Evolutionary conservation across 2,329 filamentous ascomycete genomes (phyloP).

Genomic region (Chrysoporthe cubensis): DNA sequence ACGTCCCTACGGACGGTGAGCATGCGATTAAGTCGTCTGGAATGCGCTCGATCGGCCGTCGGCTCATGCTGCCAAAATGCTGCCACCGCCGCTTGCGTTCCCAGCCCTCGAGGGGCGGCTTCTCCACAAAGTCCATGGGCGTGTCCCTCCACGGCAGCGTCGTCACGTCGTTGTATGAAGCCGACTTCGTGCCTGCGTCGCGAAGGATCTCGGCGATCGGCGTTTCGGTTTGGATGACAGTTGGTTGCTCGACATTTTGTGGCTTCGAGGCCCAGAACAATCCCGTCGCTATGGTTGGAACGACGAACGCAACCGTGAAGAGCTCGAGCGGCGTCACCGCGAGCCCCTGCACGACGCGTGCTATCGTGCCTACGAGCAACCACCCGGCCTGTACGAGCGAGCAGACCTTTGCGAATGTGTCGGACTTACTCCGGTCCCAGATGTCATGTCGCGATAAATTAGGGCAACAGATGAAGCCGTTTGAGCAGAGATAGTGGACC

Average conservation of each 20-base stretch:
- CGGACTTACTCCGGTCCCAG: conserved; percentile 23
- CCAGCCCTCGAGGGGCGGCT: too few species aligned
- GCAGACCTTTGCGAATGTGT: conserved; percentile 21
- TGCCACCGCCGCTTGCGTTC: too few species aligned
- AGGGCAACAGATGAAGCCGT: conserved; percentile 14
- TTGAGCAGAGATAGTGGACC: conserved; percentile 22
- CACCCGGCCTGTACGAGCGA: conserved; percentile 16
- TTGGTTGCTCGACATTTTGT: background rate
- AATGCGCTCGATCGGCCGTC: too few species aligned
- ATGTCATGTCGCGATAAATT: conserved; percentile 12
- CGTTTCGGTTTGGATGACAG: too few species aligned
- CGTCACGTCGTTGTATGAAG: too few species aligned
- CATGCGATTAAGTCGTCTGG: too few species aligned
- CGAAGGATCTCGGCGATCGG: too few species aligned
- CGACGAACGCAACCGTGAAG: conserved; percentile 28
- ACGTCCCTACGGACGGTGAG: too few species aligned
- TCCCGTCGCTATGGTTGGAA: conserved; percentile 24
- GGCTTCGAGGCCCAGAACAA: conserved; percentile 30
- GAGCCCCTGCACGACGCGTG: conserved; percentile 16
- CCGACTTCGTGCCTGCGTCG: too few species aligned
- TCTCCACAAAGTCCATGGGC: too few species aligned
- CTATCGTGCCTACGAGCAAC: conserved; percentile 15
- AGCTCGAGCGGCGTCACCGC: conserved; percentile 27
- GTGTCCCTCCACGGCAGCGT: too few species aligned
- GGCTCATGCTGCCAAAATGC: too few species aligned